Base-by-base conservation (phyloP, 179 eudicot genomes). In the Camellia oleifera region DNA sequence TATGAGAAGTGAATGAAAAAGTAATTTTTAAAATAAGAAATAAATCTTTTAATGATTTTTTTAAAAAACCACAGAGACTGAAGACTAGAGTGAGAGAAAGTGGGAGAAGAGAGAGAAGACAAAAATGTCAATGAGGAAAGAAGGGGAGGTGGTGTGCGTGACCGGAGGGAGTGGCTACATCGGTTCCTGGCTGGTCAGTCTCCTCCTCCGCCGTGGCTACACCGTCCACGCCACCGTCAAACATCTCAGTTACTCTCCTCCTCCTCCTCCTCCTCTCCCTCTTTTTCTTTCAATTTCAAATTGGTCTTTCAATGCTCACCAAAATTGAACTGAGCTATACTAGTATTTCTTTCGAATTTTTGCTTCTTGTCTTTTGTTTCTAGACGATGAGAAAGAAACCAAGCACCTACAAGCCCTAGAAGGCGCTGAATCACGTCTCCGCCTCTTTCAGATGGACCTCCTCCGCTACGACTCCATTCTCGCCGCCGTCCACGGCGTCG, bases 301-400 rank as follows among this genome's bases (percentile, higher is more conserved):
- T 65, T 61, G 23, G 8, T 61, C 65, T 61, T n/a, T 61, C 65
- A 61, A 7, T 17, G n/a, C 8, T 20, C 23, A 61, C 65, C 65
- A 61, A 32, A 32, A 17, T 61, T 17, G 13, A 61, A 61, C 65
- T 61, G 20, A 61, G 23, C 65, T 3, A n/a, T 15, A 17, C 63
- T 60, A 8, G 23, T 17, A 17, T 14, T 57, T 14, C 15, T 57
- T 57, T 57, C 13, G 23, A 61, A 15, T 65, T 23, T 20, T 9
- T 61, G 12, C 4, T 15, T n/a, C 4, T 61, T 13, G 4, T n/a
- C 4, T 15, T 61, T 61, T 61, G 17, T 61, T n/a, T 56, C 11
- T 15, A 94, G 97, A 91, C 48, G 91, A 94, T 77, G 97, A 89
- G 46, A 84, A 81, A 5, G 98, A 94, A 80, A 94, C 97, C 40